Evolutionary conservation across 148 eudicot species (phyloP), one percentile per base, ranked within the genome.

Genomic region (Gaultheria prostrata): DNA sequence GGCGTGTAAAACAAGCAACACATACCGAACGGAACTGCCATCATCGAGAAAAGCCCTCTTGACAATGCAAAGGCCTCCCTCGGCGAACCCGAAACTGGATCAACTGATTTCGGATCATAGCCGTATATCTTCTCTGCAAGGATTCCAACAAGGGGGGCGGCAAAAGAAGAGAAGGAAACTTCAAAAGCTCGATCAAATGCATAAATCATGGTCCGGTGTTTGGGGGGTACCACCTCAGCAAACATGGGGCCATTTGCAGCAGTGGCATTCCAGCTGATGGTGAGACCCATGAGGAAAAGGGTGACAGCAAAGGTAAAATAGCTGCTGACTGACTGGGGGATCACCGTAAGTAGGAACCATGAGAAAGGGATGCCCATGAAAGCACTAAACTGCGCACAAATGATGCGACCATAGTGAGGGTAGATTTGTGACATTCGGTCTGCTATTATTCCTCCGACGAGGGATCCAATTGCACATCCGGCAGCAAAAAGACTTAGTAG

Each of bases 361-460:
- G 99, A 86, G 91, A 92, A 94, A 24, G 99, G 99, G 75, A 94
- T 97, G 81, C 98, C 99, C 98, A 94, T 94, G 83, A 89, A 89
- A 50, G 99, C 87, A 75, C 99, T 94, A 87, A 94, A 94, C 81
- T 97, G 99, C n/a, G 99, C 98, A 72, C 98, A 97, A 88, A 97
- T 91, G 69, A 92, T 85, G 9, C 99, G 89, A 45, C 98, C 99
- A 0, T 92, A 87, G 82, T 90, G 83, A 59, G 99, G 99, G 84
- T 91, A 94, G 5, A 46, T 14, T 0, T 72, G 90, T 1, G 97
- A 90, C 83, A 94, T 78, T 83, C 84, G 82, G 51, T 97, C 99
- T 45, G 93, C 99, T 30, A 94, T 91, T 53, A 92, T 80, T 57
- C 99, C 99, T 43, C 99, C 99, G 8, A 97, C 35, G 76, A 94